phyloP scores from a whole-genome alignment of 208 protist species.

The Strigomonas culicis region DNA sequence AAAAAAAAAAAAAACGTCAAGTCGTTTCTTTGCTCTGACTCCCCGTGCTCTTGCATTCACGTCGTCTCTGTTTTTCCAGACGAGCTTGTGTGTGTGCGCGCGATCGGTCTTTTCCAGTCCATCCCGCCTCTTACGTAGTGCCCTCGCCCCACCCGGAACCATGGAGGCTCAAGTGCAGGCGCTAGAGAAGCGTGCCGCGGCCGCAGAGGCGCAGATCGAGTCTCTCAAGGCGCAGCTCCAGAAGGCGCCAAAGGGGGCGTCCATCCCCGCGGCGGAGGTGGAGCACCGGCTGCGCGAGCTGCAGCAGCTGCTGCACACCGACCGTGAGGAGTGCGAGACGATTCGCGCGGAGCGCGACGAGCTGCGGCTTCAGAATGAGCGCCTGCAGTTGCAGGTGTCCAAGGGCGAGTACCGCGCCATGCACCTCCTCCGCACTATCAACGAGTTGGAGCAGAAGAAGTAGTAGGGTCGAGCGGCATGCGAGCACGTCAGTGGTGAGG shows the following conservation, averaged over 20 bases:
- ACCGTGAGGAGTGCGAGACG: constrained; percentile 73
- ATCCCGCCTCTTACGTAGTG: neutral
- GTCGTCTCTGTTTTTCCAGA: too few relatives aligned
- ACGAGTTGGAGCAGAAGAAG: constrained; percentile 46
- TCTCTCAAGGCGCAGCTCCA: constrained; percentile 32
- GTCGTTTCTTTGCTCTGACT: too few relatives aligned
- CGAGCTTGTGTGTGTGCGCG: too few relatives aligned
- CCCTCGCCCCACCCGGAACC: neutral
- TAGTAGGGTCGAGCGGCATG: too few relatives aligned
- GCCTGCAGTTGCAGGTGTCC: constrained; percentile 46
- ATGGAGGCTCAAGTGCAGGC: constrained; percentile 15
- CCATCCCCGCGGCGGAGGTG: constrained; percentile 13
- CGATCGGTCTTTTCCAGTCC: neutral
- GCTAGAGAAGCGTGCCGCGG: constrained; percentile 53
- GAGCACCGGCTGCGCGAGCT: constrained; percentile 48
- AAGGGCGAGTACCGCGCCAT: constrained; percentile 84
- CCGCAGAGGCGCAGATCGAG: constrained; percentile 44
- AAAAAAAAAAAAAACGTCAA: too few relatives aligned
- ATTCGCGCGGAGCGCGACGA: constrained; percentile 76
- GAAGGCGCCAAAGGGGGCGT: neutral
- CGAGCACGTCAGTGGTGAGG: too few relatives aligned
- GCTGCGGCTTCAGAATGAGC: constrained; percentile 70
- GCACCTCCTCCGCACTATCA: constrained; percentile 81
- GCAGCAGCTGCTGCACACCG: constrained; percentile 54
- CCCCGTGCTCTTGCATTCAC: too few relatives aligned